Conservation (phyloP, 2,329 filamentous ascomycete species). For the Aschersonia sp. region DNA sequence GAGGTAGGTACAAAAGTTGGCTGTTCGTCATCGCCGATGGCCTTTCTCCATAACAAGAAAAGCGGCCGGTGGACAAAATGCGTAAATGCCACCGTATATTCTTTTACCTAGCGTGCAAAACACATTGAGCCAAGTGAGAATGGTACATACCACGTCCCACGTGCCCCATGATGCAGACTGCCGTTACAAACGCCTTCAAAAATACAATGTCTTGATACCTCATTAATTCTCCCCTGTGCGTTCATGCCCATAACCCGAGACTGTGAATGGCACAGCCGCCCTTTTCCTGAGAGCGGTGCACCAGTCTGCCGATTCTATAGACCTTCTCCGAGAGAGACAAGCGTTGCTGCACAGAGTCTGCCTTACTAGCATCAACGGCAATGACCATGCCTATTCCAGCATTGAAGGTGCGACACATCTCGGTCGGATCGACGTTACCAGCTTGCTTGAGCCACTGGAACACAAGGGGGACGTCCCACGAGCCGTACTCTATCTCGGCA, state of each 20-base stretch:
- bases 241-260: constrained; percentile 17
- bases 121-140: too few species aligned
- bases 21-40: too few species aligned
- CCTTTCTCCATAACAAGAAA: too few species aligned
- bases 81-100: too few species aligned
- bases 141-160: too few species aligned
- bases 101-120: too few species aligned
- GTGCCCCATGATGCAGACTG: too few species aligned
- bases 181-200: too few species aligned
- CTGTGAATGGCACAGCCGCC: constrained; percentile 19
- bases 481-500: constrained; percentile 63
- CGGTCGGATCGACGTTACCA: constrained; percentile 55
- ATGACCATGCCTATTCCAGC: constrained; percentile 89
- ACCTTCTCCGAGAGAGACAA: constrained; percentile 60
- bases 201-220: too few species aligned
- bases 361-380: constrained; percentile 55
- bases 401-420: constrained; percentile 93
- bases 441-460: constrained; percentile 73
- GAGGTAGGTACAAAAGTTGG: too few species aligned
- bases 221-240: not conserved
- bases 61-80: too few species aligned
- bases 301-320: constrained; percentile 59
- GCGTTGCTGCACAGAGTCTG: constrained; percentile 40
- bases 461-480: constrained; percentile 64
- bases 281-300: constrained; percentile 31